A percentile compares a stretch with the other conserved stretches of the same genome.
These are phyloP conservation scores for Termitomyces sp. DNA, from an alignment of 768 basidiomycete species.

Conservation along the genomic window DNA sequence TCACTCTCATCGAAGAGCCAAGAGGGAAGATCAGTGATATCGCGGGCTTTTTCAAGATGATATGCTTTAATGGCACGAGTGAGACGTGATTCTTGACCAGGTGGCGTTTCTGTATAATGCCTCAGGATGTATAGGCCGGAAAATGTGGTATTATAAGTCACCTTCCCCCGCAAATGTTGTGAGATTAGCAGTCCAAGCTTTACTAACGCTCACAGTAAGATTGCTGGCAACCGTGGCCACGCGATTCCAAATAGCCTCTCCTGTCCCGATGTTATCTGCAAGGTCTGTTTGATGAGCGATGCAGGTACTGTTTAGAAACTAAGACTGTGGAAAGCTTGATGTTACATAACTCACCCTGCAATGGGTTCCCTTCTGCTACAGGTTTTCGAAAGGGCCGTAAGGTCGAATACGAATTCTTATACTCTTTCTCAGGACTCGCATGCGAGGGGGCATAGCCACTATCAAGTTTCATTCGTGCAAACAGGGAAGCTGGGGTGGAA, in stretches of 20 bases:
- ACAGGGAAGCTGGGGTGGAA: constrained; percentile 29
- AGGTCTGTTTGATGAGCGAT: neutral
- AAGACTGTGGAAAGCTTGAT: neutral
- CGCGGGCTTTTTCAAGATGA: constrained; percentile 58
- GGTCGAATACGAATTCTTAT: neutral
- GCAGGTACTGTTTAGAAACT: neutral
- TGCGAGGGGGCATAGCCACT: constrained; percentile 15
- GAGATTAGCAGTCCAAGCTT: constrained; percentile 52
- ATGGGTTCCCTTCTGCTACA: neutral
- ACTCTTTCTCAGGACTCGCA: neutral
- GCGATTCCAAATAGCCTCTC: constrained; percentile 52
- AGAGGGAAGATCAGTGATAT: constrained; percentile 55
- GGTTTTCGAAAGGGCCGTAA: neutral
- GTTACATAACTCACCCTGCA: constrained; percentile 3
- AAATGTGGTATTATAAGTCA: constrained; percentile 19
- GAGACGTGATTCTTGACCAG: constrained; percentile 58
- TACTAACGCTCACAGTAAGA: constrained; percentile 56
- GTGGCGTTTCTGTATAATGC: constrained; percentile 39
- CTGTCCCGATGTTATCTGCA: constrained; percentile 14
- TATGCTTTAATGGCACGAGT: constrained; percentile 68
- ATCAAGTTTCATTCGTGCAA: constrained; percentile 33
- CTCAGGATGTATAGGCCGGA: neutral
- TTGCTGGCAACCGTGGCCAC: constrained; percentile 53
- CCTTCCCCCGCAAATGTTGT: constrained; percentile 44
- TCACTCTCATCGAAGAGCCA: constrained; percentile 68